These are phyloP conservation scores for Rhytidhysteron rufulum DNA, from an alignment of 2,329 filamentous ascomycete genomes.

Conservation along the genomic window DNA sequence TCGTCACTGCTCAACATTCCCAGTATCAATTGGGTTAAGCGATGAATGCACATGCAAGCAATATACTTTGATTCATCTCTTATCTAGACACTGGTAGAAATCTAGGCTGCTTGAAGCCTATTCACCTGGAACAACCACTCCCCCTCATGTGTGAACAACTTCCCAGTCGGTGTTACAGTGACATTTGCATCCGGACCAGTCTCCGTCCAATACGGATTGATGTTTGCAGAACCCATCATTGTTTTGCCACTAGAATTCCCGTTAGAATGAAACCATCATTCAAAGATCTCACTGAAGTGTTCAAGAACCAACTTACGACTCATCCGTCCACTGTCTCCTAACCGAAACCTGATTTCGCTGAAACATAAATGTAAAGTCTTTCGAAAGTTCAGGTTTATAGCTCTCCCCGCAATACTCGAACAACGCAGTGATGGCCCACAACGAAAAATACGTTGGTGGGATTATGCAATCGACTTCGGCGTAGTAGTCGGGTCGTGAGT, in stretches of 20 bases:
- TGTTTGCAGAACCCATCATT: conserved; percentile 6
- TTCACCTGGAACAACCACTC: conserved; percentile 12
- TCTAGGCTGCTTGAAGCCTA: conserved; percentile 3
- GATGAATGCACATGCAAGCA: too few species aligned
- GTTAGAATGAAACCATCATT: too few species aligned
- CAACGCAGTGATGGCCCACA: conserved; percentile 13
- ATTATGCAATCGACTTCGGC: conserved; percentile 4
- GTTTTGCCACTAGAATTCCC: conserved; percentile 6
- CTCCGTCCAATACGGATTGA: conserved; percentile 12
- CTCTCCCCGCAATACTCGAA: conserved; percentile 12
- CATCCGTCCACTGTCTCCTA: conserved; percentile 7
- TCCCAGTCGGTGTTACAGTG: conserved; percentile 9
- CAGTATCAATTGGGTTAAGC: too few species aligned
- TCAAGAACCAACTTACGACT: conserved; percentile 7
- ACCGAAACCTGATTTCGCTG: conserved; percentile 6
- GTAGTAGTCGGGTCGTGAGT: conserved; percentile 6
- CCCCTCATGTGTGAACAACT: conserved; percentile 9
- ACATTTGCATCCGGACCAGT: conserved; percentile 8
- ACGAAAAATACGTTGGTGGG: conserved; percentile 12
- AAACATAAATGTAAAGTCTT: conserved; percentile 9
- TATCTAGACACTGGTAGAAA: too few species aligned
- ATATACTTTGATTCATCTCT: too few species aligned
- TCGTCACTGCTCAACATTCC: too few species aligned
- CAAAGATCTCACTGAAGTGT: too few species aligned
- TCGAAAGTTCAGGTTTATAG: not conserved